Conservation (phyloP, 2,329 filamentous ascomycete species). For the Clonostachys rosea region DNA sequence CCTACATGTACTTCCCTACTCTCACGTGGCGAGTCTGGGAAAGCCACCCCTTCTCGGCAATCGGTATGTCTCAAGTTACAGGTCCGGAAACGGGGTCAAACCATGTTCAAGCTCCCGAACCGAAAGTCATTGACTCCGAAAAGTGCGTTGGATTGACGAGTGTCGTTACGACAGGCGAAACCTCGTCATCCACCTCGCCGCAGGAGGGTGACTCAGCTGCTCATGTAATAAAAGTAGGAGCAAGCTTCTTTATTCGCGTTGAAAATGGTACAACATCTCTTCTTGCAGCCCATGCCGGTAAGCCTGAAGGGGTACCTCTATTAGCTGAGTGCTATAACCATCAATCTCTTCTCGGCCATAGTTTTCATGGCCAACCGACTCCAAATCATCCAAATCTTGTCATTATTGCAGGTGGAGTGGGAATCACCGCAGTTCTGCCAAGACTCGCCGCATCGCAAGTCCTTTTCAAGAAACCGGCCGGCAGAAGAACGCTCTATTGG, state of each 20-base stretch:
- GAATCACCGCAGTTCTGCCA: slow-evolving; percentile 15
- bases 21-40: slow-evolving; percentile 18
- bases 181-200: neutral
- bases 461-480: neutral
- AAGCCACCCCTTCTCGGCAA: slow-evolving; percentile 20
- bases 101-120: neutral
- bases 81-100: neutral
- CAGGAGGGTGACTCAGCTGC: neutral
- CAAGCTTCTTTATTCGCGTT: slow-evolving; percentile 8
- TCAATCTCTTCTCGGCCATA: slow-evolving; percentile 2
- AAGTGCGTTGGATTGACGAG: neutral
- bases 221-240: slow-evolving; percentile 2
- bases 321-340: slow-evolving; percentile 10
- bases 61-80: slow-evolving; percentile 3
- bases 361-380: neutral
- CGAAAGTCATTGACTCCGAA: neutral
- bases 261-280: slow-evolving; percentile 6
- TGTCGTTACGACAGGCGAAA: neutral
- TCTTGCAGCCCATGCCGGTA: slow-evolving; percentile 3
- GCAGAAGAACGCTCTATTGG: slow-evolving; percentile 7
- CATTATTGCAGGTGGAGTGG: slow-evolving; percentile 18
- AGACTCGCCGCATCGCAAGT: neutral
- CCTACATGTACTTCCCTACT: slow-evolving; percentile 18
- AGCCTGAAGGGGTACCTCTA: slow-evolving; percentile 5
- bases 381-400: slow-evolving; percentile 10